These are phyloP conservation scores for Vitis hybrid DNA, from an alignment of 177 flowering plant species.

Conservation along the genomic window DNA sequence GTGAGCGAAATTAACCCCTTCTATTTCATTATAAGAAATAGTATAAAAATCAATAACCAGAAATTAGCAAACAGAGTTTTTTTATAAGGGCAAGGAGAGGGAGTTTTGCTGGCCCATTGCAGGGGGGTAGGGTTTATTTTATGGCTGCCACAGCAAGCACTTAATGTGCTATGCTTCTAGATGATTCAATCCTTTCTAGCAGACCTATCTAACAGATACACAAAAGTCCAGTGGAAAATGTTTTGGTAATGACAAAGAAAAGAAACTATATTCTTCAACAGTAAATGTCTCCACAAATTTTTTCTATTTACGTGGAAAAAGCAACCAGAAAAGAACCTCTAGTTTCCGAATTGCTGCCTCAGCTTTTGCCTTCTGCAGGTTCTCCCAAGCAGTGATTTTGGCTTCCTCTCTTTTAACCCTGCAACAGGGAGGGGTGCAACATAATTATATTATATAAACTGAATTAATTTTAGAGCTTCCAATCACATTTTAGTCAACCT, in stretches of 20 bases:
- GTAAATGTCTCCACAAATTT: background rate
- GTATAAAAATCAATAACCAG: too few species aligned
- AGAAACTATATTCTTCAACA: background rate
- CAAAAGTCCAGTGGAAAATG: too few species aligned
- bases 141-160: too few species aligned
- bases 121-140: too few species aligned
- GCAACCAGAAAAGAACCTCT: slow-evolving; percentile 55
- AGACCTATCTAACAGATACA: background rate
- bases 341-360: slow-evolving; percentile 88
- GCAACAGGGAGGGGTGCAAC: slow-evolving; percentile 8
- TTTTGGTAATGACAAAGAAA: background rate
- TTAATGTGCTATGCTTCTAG: too few species aligned
- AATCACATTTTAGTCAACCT: too few species aligned
- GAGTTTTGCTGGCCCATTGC: too few species aligned
- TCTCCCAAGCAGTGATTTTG: slow-evolving; percentile 93
- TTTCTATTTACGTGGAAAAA: background rate
- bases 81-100: too few species aligned
- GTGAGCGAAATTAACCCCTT: too few species aligned
- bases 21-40: too few species aligned
- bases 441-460: background rate
- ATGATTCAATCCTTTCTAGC: background rate
- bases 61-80: too few species aligned
- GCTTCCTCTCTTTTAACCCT: slow-evolving; percentile 93
- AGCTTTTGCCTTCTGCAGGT: slow-evolving; percentile 97
- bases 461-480: too few species aligned